Percentiles rank a stretch among this genome's conserved stretches.
Conservation (phyloP, 1,284 basidiomycete species). For the Fomitopsis schrenkii region DNA sequence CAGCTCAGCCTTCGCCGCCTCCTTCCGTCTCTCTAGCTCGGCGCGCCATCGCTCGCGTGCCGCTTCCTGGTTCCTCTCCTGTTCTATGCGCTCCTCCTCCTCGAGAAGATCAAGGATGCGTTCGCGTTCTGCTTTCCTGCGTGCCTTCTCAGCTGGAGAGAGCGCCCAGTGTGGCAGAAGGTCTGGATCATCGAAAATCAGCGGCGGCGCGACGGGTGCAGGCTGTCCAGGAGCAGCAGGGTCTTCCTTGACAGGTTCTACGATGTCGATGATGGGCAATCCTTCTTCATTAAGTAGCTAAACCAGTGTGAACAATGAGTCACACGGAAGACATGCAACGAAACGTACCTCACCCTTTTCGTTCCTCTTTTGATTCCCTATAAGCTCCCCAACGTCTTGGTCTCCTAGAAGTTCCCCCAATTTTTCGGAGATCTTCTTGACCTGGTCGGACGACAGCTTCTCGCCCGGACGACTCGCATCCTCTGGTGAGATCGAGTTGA, state of each 20-base stretch:
- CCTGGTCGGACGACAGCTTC: conserved; percentile 45
- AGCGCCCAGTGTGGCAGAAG: conserved; percentile 46
- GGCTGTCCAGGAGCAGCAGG: conserved; percentile 3
- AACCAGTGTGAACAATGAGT: conserved; percentile 12
- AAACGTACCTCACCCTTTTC: conserved; percentile 59
- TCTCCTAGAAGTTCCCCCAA: conserved; percentile 58
- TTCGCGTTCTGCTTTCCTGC: conserved; percentile 51
- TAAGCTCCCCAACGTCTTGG: conserved; percentile 24
- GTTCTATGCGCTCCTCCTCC: conserved; percentile 55
- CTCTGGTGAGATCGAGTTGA: conserved; percentile 42
- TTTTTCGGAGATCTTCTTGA: conserved; percentile 54
- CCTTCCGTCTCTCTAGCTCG: conserved; percentile 45
- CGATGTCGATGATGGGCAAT: conserved; percentile 72
- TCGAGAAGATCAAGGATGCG: conserved; percentile 66
- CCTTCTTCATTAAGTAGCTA: conserved; percentile 74
- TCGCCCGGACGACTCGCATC: conserved; percentile 20
- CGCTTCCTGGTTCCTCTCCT: conserved; percentile 35
- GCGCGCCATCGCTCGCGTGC: conserved; percentile 41
- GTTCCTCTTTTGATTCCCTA: conserved; percentile 35
- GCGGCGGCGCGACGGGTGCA: conserved; percentile 9
- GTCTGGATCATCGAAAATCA: conserved; percentile 36
- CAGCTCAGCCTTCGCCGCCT: conserved; percentile 48
- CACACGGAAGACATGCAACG: conserved; percentile 5
- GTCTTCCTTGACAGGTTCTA: conserved; percentile 45
- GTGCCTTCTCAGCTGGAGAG: conserved; percentile 42